These are phyloP conservation scores for Bryum argenteum DNA, from an alignment of 225 moss, liverwort and hornwort species.

Conservation along the genomic window DNA sequence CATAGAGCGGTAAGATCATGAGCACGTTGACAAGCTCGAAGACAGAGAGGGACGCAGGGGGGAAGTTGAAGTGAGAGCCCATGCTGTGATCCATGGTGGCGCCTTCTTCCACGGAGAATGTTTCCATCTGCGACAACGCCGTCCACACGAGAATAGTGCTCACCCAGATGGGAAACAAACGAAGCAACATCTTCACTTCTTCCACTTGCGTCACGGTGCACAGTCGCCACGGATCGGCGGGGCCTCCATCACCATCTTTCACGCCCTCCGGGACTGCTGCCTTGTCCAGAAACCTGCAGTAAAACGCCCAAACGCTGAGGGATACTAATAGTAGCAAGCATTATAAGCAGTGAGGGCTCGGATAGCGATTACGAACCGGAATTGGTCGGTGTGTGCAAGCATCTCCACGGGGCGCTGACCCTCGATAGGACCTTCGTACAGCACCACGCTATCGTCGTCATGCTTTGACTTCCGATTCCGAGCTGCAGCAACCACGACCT, in stretches of 20 bases:
- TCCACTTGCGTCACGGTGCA: conserved; percentile 84
- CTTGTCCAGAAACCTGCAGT: conserved; percentile 59
- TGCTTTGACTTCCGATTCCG: conserved; percentile 42
- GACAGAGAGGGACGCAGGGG: conserved; percentile 60
- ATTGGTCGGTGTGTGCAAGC: conserved; percentile 77
- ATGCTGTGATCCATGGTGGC: conserved; percentile 66
- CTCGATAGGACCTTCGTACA: conserved; percentile 47
- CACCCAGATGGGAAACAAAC: conserved; percentile 64
- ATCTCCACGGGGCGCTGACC: conserved; percentile 48
- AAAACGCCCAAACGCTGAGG: conserved; percentile 5
- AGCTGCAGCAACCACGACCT: conserved; percentile 54
- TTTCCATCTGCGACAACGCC: conserved; percentile 78
- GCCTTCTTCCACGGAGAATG: conserved; percentile 70
- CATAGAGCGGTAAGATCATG: conserved; percentile 56
- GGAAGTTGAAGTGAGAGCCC: conserved; percentile 62
- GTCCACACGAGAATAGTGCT: conserved; percentile 76
- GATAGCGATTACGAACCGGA: conserved; percentile 43
- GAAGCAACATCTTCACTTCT: conserved; percentile 71
- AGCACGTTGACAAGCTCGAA: conserved; percentile 64
- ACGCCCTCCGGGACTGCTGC: conserved; percentile 35
- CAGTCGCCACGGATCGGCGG: conserved; percentile 39
- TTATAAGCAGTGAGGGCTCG: too few species aligned
- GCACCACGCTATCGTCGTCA: conserved; percentile 8
- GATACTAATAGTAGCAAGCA: background rate
- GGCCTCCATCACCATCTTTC: conserved; percentile 24